Percentiles rank a stretch among this genome's conserved stretches.
phyloP scores from a whole-genome alignment of 305 asterid species.

The Euphrasia arctica region DNA sequence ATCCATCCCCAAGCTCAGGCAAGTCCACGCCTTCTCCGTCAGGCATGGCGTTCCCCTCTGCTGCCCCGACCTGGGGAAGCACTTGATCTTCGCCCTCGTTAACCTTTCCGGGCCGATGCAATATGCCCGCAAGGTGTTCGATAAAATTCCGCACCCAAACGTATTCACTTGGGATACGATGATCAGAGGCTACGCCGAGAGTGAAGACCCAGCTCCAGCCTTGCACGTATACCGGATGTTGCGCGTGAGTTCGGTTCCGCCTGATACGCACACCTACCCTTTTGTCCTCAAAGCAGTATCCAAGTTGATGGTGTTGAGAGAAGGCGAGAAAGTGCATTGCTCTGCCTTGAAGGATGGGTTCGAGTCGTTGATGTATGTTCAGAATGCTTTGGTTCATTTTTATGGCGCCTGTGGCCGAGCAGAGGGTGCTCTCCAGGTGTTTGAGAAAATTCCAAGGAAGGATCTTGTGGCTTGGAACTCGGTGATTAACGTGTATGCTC shows the following conservation, averaged over 20 bases:
- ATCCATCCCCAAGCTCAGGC: conserved; percentile 53
- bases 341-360: conserved; percentile 63
- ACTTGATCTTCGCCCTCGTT: conserved; percentile 59
- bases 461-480: conserved; percentile 90
- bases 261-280: conserved; percentile 86
- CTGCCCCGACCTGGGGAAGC: conserved; percentile 63
- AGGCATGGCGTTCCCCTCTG: conserved; percentile 60
- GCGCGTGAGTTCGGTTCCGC: conserved; percentile 37
- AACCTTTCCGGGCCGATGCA: conserved; percentile 65
- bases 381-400: conserved; percentile 73
- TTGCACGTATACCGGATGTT: conserved; percentile 45
- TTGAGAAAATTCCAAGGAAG: conserved; percentile 55
- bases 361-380: conserved; percentile 66
- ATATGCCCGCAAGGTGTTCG: conserved; percentile 59
- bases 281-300: conserved; percentile 79
- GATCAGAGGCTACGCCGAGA: conserved; percentile 90
- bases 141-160: conserved; percentile 54
- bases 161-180: conserved; percentile 85
- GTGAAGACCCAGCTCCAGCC: conserved; percentile 71
- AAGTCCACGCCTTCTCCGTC: conserved; percentile 80
- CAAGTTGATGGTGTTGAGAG: conserved; percentile 45
- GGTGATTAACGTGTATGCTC: conserved; percentile 63
- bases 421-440: conserved; percentile 61
- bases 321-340: conserved; percentile 78
- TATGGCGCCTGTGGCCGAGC: conserved; percentile 70